phyloP scores from a whole-genome alignment of 768 basidiomycete species.

The Lactifluus volemus region DNA sequence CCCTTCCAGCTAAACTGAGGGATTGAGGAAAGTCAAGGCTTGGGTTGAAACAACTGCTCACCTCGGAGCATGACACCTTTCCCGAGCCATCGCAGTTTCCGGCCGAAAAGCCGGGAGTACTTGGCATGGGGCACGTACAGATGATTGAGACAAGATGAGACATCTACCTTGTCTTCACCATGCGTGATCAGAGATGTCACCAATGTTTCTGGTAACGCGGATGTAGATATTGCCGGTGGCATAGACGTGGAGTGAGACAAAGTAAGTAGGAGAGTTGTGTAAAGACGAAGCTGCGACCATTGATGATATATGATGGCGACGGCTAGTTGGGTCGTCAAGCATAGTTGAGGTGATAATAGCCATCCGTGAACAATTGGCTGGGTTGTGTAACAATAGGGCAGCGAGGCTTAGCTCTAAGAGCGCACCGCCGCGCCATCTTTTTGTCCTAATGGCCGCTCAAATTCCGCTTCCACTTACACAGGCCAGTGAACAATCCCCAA shows the following conservation, averaged over 20 bases:
- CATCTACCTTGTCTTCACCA: not conserved
- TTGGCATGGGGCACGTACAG: conserved; percentile 4
- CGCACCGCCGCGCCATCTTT: not conserved
- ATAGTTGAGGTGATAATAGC: too few relatives aligned
- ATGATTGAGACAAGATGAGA: conserved; percentile 5
- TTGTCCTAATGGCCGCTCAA: not conserved
- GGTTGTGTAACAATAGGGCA: too few relatives aligned
- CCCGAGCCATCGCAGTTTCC: conserved; percentile 8
- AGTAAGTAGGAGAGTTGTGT: not conserved
- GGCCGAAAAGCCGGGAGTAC: not conserved
- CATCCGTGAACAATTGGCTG: too few relatives aligned
- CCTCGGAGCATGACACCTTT: conserved; percentile 15
- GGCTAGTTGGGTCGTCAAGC: not conserved
- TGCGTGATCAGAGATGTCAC: not conserved
- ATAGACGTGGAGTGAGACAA: not conserved
- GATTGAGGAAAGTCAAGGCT: not conserved
- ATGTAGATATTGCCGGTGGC: conserved; percentile 7
- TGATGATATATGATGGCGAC: conserved; percentile 5
- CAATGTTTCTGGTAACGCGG: not conserved
- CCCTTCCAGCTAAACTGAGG: conserved; percentile 9
- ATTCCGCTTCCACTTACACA: not conserved
- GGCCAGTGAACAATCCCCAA: conserved; percentile 9
- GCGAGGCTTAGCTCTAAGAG: too few relatives aligned
- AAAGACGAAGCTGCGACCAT: not conserved
- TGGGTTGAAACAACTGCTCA: not conserved